These are phyloP conservation scores for Monosporozyma servazzii DNA, from an alignment of 805 yeast genomes.

Conservation along the genomic window DNA sequence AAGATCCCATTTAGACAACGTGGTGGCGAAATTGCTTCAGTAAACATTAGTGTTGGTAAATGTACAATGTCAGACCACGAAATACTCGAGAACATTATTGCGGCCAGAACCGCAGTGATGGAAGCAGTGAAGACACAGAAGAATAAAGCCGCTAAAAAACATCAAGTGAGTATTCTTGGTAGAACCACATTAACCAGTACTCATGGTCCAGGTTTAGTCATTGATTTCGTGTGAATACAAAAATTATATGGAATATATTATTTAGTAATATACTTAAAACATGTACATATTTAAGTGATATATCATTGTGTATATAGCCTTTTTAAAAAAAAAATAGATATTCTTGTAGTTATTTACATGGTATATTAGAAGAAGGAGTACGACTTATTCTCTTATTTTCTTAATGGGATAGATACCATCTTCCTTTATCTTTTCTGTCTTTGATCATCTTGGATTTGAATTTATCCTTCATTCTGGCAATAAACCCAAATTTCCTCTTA, in stretches of 20 bases:
- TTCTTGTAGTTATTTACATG: slow-evolving; percentile 1
- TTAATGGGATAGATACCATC: slow-evolving; percentile 86
- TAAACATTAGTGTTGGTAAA: slow-evolving; percentile 66
- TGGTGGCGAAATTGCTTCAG: slow-evolving; percentile 32
- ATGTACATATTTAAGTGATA: background rate
- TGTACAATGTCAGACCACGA: slow-evolving; percentile 72
- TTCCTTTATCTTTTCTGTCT: slow-evolving; percentile 77
- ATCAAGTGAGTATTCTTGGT: slow-evolving; percentile 48
- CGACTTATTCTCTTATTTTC: background rate
- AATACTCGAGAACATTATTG: slow-evolving; percentile 58
- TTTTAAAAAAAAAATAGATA: background rate
- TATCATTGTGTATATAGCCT: background rate
- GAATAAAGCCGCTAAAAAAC: slow-evolving; percentile 45
- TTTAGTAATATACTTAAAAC: background rate
- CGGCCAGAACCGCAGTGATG: slow-evolving; percentile 54
- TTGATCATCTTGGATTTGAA: slow-evolving; percentile 71
- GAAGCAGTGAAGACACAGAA: slow-evolving; percentile 46
- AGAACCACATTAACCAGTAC: slow-evolving; percentile 60
- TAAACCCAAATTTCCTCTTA: slow-evolving; percentile 82
- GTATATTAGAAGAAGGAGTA: background rate
- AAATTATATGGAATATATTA: background rate
- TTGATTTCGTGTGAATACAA: slow-evolving; percentile 36
- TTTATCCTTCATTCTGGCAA: slow-evolving; percentile 68
- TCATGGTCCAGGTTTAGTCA: slow-evolving; percentile 70
- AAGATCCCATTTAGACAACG: slow-evolving; percentile 73